Evolutionary conservation across 2,329 filamentous ascomycete species (phyloP).

Genomic region (Fusarium sp.): DNA sequence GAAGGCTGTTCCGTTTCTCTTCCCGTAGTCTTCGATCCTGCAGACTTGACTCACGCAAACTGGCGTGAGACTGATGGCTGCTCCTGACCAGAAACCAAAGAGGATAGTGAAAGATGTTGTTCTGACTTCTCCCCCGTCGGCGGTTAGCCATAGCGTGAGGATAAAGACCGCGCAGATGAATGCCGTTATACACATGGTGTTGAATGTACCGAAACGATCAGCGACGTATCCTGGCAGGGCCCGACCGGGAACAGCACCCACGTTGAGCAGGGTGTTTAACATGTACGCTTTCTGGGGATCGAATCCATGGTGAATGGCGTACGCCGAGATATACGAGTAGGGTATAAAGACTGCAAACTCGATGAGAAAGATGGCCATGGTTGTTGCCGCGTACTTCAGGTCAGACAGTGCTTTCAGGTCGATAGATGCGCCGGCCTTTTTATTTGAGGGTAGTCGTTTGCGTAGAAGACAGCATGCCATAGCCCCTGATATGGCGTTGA

Average conservation of each 20-base stretch:
- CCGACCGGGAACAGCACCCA: constrained; percentile 71
- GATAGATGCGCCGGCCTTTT: constrained; percentile 53
- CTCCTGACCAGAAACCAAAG: constrained; percentile 76
- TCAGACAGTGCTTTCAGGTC: constrained; percentile 62
- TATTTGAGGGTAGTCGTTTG: constrained; percentile 58
- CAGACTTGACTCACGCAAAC: constrained; percentile 77
- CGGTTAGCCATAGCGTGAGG: constrained; percentile 68
- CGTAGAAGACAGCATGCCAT: constrained; percentile 46
- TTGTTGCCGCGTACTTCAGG: constrained; percentile 59
- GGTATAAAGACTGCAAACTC: constrained; percentile 71
- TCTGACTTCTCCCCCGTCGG: constrained; percentile 50
- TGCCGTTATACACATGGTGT: constrained; percentile 69
- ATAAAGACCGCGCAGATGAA: constrained; percentile 54
- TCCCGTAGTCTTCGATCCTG: constrained; percentile 71
- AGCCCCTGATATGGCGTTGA: constrained; percentile 30
- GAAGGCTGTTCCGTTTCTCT: constrained; percentile 74
- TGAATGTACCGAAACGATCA: constrained; percentile 73
- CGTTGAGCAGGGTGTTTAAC: constrained; percentile 73
- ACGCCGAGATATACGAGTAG: constrained; percentile 72
- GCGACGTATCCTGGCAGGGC: constrained; percentile 69
- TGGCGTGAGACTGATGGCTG: constrained; percentile 73
- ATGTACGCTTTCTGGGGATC: constrained; percentile 66
- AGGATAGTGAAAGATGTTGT: constrained; percentile 68
- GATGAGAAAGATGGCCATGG: constrained; percentile 60
- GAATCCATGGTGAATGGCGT: constrained; percentile 60